phyloP scores from a whole-genome alignment of 148 eudicot species.

The Fagopyrum tataricum region DNA sequence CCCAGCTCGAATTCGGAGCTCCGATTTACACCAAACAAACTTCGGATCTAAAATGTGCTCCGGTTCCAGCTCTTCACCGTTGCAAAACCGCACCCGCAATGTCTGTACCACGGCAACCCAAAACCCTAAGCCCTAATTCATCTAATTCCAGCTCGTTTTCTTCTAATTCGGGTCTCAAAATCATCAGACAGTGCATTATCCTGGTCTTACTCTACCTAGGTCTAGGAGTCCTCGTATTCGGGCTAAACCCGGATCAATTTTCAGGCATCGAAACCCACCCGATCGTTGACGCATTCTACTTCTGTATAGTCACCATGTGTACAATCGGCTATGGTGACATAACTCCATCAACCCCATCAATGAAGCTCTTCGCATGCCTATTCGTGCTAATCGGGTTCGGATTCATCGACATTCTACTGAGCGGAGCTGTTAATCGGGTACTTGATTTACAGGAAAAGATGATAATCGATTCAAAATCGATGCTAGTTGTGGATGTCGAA shows the following conservation, averaged over 20 bases:
- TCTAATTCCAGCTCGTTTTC: neutral
- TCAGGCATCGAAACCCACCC: conserved; percentile 44
- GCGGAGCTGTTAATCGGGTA: conserved; percentile 44
- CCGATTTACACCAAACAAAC: neutral
- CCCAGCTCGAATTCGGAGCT: neutral
- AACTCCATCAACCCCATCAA: conserved; percentile 33
- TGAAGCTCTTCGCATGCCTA: conserved; percentile 42
- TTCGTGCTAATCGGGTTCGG: conserved; percentile 65
- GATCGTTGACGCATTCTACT: conserved; percentile 51
- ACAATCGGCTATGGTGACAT: conserved; percentile 77
- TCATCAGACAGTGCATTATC: conserved; percentile 27
- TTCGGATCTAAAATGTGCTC: neutral
- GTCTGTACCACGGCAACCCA: neutral
- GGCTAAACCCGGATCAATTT: conserved; percentile 36
- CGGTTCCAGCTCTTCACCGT: neutral
- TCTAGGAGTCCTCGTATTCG: conserved; percentile 38
- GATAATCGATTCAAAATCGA: conserved; percentile 16
- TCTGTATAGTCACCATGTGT: conserved; percentile 64
- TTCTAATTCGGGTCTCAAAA: neutral
- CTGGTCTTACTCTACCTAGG: conserved; percentile 28
- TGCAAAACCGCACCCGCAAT: conserved; percentile 9
- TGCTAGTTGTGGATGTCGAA: conserved; percentile 27
- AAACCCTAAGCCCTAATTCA: neutral
- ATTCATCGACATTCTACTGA: conserved; percentile 49
- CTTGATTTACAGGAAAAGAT: conserved; percentile 50